Base-by-base conservation (phyloP, 176 grass and related monocot genomes). In the Zoysia pacifica region DNA sequence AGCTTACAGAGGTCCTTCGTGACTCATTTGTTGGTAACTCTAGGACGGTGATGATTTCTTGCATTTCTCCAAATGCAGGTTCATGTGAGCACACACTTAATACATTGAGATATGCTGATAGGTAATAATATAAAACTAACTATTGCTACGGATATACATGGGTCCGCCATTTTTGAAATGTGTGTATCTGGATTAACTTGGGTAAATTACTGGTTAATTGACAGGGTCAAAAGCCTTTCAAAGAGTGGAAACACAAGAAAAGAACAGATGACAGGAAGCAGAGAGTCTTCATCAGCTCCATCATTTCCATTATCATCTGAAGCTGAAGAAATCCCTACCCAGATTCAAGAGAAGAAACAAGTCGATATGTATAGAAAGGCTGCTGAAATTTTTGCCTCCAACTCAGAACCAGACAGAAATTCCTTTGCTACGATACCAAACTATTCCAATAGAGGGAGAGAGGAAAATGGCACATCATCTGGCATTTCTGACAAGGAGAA, bases 21-120 rank as follows among this genome's bases (percentile, higher is more conserved):
- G 96, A 99, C 75, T 99, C 96, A 15, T 99, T 99, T 76, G 96
- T 99, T 63, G 96, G 96, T 80, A 99, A 99, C 74, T 99, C 96
- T 19, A 83, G 90, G 54, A 99, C 96, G 4, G 91, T 99, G 37
- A 99, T 99, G 96, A 99, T 99, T 61, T 95, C 92, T 72, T 99
- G 96, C 82, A 95, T 99, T 78, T 99, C 96, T 38, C 96, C 96
- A 38, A 99, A 95, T 86, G 93, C 96, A 39, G 90, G 90, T 76
- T 99, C 96, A 87, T 99, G 96, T 79, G 96, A 99, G 64, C 96
- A 99, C 83, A 99, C 96, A 7, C 78, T 99, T 54, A 99, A 99
- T 78, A 99, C 96, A 12, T 89, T 99, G 54, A 91, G 96, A 99
- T 99, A 99, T 48, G 96, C 96, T 2, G 96, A 99, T 65, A 95